Evolutionary conservation across 495 filamentous ascomycete genomes (phyloP).

Genomic region (Penicillium psychrofluorescens): DNA sequence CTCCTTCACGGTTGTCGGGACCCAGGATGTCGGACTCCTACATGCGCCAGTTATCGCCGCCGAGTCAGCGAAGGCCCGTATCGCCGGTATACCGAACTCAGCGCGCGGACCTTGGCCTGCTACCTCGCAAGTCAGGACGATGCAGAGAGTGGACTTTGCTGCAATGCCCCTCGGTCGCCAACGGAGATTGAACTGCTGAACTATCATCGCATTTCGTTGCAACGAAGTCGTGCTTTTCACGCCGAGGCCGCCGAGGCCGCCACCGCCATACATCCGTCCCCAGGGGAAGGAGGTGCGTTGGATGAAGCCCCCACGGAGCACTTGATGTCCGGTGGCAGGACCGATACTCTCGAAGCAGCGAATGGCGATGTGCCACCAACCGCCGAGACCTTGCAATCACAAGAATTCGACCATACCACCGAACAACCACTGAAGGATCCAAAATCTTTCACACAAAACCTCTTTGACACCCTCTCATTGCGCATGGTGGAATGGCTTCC

Average conservation of each 20-base stretch:
- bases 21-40: conserved; percentile 62
- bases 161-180: conserved; percentile 35
- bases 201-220: conserved; percentile 20
- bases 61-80: conserved; percentile 59
- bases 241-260: conserved; percentile 11
- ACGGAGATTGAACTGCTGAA: conserved; percentile 22
- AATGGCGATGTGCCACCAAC: conserved; percentile 3
- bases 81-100: conserved; percentile 61
- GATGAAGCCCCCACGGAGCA: not conserved
- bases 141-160: conserved; percentile 67
- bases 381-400: conserved; percentile 6
- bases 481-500: conserved; percentile 77
- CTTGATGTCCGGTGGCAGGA: not conserved
- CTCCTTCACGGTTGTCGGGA: conserved; percentile 75
- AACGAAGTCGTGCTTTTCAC: conserved; percentile 19
- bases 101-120: conserved; percentile 69
- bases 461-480: conserved; percentile 70
- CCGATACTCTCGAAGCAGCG: not conserved
- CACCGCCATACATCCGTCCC: not conserved
- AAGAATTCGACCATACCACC: conserved; percentile 16
- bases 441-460: conserved; percentile 74
- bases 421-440: conserved; percentile 63
- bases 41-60: conserved; percentile 73
- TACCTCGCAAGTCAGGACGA: conserved; percentile 75
- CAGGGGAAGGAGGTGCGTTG: not conserved